Conservation (phyloP, 2,329 filamentous ascomycete species). For the Colletotrichum caudatum region DNA sequence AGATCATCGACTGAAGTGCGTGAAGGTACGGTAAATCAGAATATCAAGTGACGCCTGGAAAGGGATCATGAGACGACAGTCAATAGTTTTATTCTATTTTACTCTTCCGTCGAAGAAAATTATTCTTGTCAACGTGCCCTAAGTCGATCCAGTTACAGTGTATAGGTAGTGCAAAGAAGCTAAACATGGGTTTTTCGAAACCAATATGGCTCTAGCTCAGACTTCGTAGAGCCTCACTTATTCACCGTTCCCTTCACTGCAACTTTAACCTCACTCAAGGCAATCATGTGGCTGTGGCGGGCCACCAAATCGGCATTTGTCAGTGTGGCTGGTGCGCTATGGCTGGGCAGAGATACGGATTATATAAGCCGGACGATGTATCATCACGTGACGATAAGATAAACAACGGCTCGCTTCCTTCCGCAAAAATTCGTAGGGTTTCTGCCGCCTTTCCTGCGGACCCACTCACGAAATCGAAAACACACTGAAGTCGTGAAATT, state of each 20-base stretch:
- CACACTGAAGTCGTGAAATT: conserved; percentile 41
- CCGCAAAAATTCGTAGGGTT: conserved; percentile 37
- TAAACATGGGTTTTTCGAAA: too few relatives aligned
- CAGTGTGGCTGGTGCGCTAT: neutral
- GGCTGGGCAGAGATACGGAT: neutral
- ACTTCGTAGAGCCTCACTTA: too few relatives aligned
- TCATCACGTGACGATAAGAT: neutral
- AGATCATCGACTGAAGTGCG: too few relatives aligned
- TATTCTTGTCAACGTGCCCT: too few relatives aligned
- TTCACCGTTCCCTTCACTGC: too few relatives aligned
- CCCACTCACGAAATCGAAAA: conserved; percentile 39
- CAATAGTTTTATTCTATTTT: too few relatives aligned
- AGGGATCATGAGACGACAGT: too few relatives aligned
- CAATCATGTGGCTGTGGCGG: neutral
- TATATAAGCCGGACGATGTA: fast-evolving
- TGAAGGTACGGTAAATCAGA: neutral
- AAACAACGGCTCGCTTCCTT: neutral
- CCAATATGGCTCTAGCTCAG: too few relatives aligned
- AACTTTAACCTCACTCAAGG: neutral
- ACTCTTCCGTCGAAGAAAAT: too few relatives aligned
- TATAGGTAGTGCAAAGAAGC: too few relatives aligned
- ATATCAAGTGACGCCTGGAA: too few relatives aligned
- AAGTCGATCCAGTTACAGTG: too few relatives aligned
- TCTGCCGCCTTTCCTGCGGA: neutral
- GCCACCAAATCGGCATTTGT: neutral